Conservation (phyloP, 129 eudicot species). For the Flaveria linearis region DNA sequence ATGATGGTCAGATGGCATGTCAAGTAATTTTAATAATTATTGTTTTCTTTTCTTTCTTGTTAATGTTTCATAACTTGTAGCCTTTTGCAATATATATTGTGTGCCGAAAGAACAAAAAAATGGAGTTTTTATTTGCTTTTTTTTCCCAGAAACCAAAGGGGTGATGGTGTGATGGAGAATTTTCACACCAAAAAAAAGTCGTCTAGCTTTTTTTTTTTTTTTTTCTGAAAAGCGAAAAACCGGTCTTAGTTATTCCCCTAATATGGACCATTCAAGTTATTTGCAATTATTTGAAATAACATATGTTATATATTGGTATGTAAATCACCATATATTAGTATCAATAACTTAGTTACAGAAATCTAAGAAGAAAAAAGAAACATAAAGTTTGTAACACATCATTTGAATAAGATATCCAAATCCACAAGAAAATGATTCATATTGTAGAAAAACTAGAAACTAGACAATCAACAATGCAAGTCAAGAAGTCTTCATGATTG, state of each 20-base stretch:
- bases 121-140: neutral
- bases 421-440: conserved; percentile 8
- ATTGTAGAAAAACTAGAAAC: neutral
- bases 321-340: neutral
- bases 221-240: conserved; percentile 8
- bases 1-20: too few species aligned
- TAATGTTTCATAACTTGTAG: too few species aligned
- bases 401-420: conserved; percentile 2
- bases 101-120: too few species aligned
- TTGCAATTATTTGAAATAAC: neutral
- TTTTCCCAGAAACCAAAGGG: neutral
- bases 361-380: too few species aligned
- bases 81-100: too few species aligned
- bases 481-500: neutral
- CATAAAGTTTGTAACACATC: neutral
- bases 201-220: neutral
- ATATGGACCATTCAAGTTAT: conserved; percentile 5
- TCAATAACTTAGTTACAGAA: too few species aligned
- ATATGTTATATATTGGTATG: neutral
- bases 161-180: neutral
- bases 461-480: neutral
- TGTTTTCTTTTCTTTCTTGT: too few species aligned
- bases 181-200: conserved; percentile 19
- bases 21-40: too few species aligned
- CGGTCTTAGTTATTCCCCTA: neutral